Evolutionary conservation across 1,139 yeast genomes (phyloP).

Genomic region (Geotrichum europaeum): DNA sequence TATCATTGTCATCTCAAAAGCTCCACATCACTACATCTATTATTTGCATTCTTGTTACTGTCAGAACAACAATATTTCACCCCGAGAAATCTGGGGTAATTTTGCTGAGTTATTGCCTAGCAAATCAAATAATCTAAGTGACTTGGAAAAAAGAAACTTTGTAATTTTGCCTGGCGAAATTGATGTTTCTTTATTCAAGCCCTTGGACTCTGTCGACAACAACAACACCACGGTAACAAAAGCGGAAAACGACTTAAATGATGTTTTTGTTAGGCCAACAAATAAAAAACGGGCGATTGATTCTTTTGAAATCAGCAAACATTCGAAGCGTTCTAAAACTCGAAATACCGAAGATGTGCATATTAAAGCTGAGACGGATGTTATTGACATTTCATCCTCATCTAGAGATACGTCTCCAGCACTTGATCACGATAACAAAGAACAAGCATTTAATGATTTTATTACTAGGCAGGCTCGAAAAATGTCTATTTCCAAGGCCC

Average conservation of each 20-base stretch:
- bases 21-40: background rate
- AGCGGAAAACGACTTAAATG: background rate
- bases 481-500: background rate
- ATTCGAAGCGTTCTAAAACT: background rate
- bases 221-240: background rate
- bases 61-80: background rate
- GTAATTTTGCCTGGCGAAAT: background rate
- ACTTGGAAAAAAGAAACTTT: background rate
- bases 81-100: background rate
- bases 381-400: slow-evolving; percentile 5
- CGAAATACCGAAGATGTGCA: background rate
- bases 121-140: background rate
- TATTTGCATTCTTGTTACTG: background rate
- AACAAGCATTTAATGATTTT: background rate
- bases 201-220: background rate
- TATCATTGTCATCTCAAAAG: background rate
- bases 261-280: background rate
- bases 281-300: background rate
- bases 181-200: background rate
- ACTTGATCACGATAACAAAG: background rate
- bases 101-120: background rate
- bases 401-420: slow-evolving; percentile 7
- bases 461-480: background rate
- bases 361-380: background rate
- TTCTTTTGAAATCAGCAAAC: background rate